Base-by-base conservation (phyloP, 2,329 filamentous ascomycete species). In the Parascedosporium putredinis region DNA sequence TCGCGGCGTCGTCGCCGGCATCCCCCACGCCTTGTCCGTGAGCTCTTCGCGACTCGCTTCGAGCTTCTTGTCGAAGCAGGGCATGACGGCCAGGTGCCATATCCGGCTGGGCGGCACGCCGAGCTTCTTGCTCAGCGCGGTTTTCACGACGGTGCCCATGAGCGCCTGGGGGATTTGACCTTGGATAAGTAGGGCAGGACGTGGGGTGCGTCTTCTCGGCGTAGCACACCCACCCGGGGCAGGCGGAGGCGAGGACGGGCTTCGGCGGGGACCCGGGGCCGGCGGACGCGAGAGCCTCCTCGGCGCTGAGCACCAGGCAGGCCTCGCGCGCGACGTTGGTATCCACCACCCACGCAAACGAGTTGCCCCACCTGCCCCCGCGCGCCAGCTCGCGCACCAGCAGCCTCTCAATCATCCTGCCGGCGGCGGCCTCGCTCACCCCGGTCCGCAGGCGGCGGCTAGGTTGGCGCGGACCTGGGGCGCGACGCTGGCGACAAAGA, bases 21-120 rank as follows among this genome's bases (percentile, higher is more conserved):
- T n/a, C n/a, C n/a, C 71, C 90, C 90, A 96, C 14, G 80, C 78
- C 5, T 76, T 69, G 61, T 91, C 86, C 1, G 90, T 97, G 34
- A 98, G 77, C 66, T 98, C 93, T 64, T 89, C 84, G 49, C 93
- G 83, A 58, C 89, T 95, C 5, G 93, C 93, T 68, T 98, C 93
- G 24, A 98, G 77, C 66, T 98, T 98, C 73, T 98, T 98, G 66
- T 98, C 93, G 64, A 98, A 97, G 65, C 93, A 98, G 18, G 93
- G 93, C 93, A 98, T 98, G 43, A 98, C 76, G 10, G 91, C 88
- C 49, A 97, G 67, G 65, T 97, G 91, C 88, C 91, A 98, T 62
- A 98, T 89, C 57, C 83, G 80, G 54, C 83, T 81, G 0, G 89
- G 85, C 1, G 83, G 67, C 45, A 96, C 81, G 29, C 79, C 79